phyloP scores from a whole-genome alignment of 2,329 filamentous ascomycete species.

The Hypoxylon sp. region DNA sequence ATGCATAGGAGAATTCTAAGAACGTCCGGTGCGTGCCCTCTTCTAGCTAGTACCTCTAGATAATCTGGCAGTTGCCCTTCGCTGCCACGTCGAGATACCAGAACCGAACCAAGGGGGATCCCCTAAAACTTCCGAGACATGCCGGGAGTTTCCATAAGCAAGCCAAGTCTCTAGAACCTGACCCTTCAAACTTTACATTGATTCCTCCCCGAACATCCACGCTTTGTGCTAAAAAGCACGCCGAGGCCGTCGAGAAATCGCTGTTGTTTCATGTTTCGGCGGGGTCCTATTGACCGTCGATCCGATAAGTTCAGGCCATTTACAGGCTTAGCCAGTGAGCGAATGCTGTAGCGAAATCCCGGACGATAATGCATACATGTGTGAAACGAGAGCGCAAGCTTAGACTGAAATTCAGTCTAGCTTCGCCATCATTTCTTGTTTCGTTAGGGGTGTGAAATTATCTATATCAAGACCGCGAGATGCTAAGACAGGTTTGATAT shows the following conservation, averaged over 20 bases:
- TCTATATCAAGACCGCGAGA: slow-evolving; percentile 89
- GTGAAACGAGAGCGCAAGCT: slow-evolving; percentile 42
- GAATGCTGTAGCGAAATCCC: slow-evolving; percentile 46
- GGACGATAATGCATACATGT: slow-evolving; percentile 42
- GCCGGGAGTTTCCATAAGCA: slow-evolving; percentile 38
- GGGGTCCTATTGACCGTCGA: slow-evolving; percentile 29
- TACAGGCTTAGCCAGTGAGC: slow-evolving; percentile 43
- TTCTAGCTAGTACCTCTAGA: slow-evolving; percentile 40
- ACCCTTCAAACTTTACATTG: slow-evolving; percentile 35
- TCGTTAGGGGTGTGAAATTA: slow-evolving; percentile 88
- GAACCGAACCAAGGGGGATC: slow-evolving; percentile 33
- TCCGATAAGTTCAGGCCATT: slow-evolving; percentile 40
- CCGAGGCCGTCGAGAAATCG: slow-evolving; percentile 37
- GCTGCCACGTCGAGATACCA: slow-evolving; percentile 36
- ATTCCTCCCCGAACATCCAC: slow-evolving; percentile 38
- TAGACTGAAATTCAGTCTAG: slow-evolving; percentile 76
- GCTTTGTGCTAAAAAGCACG: slow-evolving; percentile 37
- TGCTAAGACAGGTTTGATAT: slow-evolving; percentile 78
- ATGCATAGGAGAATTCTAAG: slow-evolving; percentile 63
- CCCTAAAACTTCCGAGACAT: slow-evolving; percentile 36
- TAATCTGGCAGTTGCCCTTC: slow-evolving; percentile 36
- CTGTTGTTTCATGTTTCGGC: slow-evolving; percentile 24
- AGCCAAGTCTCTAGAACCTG: slow-evolving; percentile 38
- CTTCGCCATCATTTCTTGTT: slow-evolving; percentile 97
- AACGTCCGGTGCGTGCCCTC: slow-evolving; percentile 43